Percentiles rank a stretch among this genome's conserved stretches.
These are phyloP conservation scores for Lyophyllum shimeji DNA, from an alignment of 768 basidiomycete genomes.

Conservation along the genomic window DNA sequence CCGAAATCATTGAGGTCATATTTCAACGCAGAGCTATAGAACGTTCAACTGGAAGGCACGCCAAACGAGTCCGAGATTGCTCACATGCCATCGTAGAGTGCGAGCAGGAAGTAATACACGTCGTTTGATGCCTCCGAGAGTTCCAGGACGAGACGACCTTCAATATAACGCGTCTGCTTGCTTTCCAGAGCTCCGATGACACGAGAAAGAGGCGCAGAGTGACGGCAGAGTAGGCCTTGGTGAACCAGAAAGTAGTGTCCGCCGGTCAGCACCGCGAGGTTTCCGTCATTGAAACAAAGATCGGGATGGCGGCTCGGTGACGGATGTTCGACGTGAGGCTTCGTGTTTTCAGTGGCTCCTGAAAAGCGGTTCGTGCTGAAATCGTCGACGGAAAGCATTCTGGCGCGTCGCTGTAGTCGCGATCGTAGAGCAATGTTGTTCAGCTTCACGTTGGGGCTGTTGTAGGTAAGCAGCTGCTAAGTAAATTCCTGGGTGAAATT, in stretches of 20 bases:
- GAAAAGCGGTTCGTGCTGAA: conserved; percentile 49
- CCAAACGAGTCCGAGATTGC: conserved; percentile 23
- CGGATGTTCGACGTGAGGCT: conserved; percentile 8
- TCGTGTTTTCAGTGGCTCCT: conserved; percentile 11
- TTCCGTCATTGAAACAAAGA: conserved; percentile 69
- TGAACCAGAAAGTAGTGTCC: conserved; percentile 69
- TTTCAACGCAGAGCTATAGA: conserved; percentile 42
- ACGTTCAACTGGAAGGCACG: conserved; percentile 15
- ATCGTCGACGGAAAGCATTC: conserved; percentile 28
- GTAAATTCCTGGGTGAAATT: not conserved
- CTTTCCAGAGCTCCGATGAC: conserved; percentile 34
- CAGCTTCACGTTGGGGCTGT: not conserved
- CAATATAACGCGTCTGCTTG: conserved; percentile 34
- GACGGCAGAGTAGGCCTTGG: conserved; percentile 60
- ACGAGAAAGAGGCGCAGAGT: conserved; percentile 51
- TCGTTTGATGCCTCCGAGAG: conserved; percentile 58
- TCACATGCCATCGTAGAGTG: conserved; percentile 73
- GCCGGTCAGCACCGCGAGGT: conserved; percentile 60
- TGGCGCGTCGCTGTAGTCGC: not conserved
- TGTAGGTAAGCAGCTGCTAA: not conserved
- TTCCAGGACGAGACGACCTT: conserved; percentile 56
- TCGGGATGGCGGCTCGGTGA: conserved; percentile 43
- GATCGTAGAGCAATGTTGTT: not conserved
- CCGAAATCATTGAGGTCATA: conserved; percentile 51
- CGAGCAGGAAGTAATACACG: conserved; percentile 56